Base-by-base conservation (phyloP, 1,284 basidiomycete species). In the Malassezia psittaci region DNA sequence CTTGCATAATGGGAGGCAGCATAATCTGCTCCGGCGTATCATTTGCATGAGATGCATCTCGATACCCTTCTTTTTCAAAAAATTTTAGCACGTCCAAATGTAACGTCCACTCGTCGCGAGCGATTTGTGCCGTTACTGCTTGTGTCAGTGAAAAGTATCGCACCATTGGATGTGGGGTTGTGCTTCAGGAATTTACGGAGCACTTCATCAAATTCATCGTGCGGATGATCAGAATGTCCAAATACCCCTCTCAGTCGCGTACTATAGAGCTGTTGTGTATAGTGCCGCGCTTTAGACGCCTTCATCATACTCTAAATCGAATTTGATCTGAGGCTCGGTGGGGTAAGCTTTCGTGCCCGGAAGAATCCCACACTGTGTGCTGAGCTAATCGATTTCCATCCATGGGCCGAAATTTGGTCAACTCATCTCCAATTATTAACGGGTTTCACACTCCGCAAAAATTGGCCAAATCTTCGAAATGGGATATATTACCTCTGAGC, bases 161-260 rank as follows among this genome's bases (percentile, higher is more conserved):
- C 45, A 68, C 65, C 48, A 24, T 58, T 40, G 34, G 56, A 50
- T 44, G 65, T 59, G 5, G 72, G 54, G 39, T 76, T 75, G 68
- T 75, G 74, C 62, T 76, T 76, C 44, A 57, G 47, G 47, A 67
- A 75, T 57, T 75, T 75, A 52, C 73, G 64, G 15, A 76, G 51
- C 18, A 74, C 66, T 56, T 76, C 75, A n/a, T 61, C 43, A 64
- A 73, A 72, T 24, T 63, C 44, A 24, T 44, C 29, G 35, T 53
- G 15, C 55, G 45, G 24, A 39, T 29, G 47, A 42, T 57, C 46
- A 50, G 21, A 19, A 24, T 48, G 19, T 12, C 33, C 35, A 19
- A 33, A 12, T 15, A n/a, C 8, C 10, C 47, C 47, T 19, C 24
- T 48, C 44, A 73, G 61, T 7, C 70, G 57, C 5, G 70, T 68